Base-by-base conservation (phyloP, 1,139 yeast species). In the Hemisphaericaspora xylanilytica region DNA sequence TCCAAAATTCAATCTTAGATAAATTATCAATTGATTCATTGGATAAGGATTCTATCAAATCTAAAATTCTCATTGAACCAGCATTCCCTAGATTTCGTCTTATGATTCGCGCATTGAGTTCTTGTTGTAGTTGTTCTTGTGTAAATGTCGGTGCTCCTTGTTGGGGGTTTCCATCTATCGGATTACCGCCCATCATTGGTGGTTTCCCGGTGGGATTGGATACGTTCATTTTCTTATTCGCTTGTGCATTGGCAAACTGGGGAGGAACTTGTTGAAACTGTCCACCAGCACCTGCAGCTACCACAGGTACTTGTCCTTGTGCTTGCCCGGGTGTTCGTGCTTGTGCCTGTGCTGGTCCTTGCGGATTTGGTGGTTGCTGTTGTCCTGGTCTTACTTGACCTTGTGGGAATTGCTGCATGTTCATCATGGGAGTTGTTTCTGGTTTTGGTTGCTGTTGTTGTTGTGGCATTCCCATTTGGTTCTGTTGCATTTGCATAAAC, bases 61-160 rank as follows among this genome's bases (percentile, higher is more conserved):
- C 72, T 32, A 67, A 55, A 8, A 70, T 52, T 27, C 75, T 53
- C 48, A 71, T 56, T 24, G 64, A 67, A 11, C 67, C 75, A n/a
- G 75, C 71, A 53, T 70, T 70, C 3, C 75, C 76, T 36, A 69
- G 43, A 44, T 69, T 70, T 20, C 74, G 51, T 43, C 67, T 67
- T 44, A 66, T 57, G 12, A 69, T 57, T 36, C 68, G 58, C 5
- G 68, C 56, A 41, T 67, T 67, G 8, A 65, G 40, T 36, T 67
- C 73, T 39, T 57, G 63, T 40, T 27, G 32, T n/a, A 29, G 40
- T 35, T 54, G 61, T 29, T 56, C 61, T 35, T 54, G 51, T n/a
- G 47, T 42, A 24, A 29, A 2, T 5, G 32, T n/a, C n/a, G n/a
- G n/a, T n/a, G n/a, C n/a, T n/a, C n/a, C n/a, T n/a, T 20, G 14